Evolutionary conservation across 2,329 filamentous ascomycete species (phyloP), one percentile per base, ranked within the genome.

Genomic region (Colletotrichum sp.): DNA sequence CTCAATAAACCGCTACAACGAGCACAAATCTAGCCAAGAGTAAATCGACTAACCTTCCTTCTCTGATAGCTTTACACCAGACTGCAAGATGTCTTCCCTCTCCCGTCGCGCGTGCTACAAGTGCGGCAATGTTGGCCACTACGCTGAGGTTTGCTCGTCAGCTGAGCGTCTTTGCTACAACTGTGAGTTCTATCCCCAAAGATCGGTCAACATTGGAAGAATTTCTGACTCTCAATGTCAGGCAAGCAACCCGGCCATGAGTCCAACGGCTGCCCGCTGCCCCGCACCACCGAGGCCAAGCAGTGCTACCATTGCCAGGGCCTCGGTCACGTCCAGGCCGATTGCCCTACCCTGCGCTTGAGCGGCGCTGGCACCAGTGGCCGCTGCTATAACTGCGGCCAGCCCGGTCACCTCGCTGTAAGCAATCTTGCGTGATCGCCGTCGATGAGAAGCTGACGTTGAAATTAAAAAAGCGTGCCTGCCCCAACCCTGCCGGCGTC

Each of bases 221-320:
- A 18, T 21, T 6, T 15, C 67, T 77, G 36, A 77, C 55, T 32
- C 24, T 13, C 77, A 48, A 13, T n/a, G 67, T 73, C 77, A 93
- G 92, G 92, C 93, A 96, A 96, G 90, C 94, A 96, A 88, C 94
- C 94, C 78, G 94, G 93, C 85, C 97, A 99, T 87, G 97, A 99
- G 90, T 99, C 96, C 80, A 99, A 98, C 89, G 94, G 94, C 86
- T 99, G 97, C 91, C 97, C 97, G 81, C 93, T 96, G 84, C 97
- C 97, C 83, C 94, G 97, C 86, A 98, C 96, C 77, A 98, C 97
- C 79, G 97, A 99, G 89, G 96, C 96, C 69, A 99, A 99, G 93
- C 97, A 99, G 91, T 99, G 97, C 92, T 99, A 99, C 87, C 97
- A 99, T 89, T 99, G 97, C 91, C 97, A 99, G 90, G 97, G 97